These are phyloP conservation scores for Salix udensis DNA, from an alignment of 345 rosid species.

Conservation along the genomic window DNA sequence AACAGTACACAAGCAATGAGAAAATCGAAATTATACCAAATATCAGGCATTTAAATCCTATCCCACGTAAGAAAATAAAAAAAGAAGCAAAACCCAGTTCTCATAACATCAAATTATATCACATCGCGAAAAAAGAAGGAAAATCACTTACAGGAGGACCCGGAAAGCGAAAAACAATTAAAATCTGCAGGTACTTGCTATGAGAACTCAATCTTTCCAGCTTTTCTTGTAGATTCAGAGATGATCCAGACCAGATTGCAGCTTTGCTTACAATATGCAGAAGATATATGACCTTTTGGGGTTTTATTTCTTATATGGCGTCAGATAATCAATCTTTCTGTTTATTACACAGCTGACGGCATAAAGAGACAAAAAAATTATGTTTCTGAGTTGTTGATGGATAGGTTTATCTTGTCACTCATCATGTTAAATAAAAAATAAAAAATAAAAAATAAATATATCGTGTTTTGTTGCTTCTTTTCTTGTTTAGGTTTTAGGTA, in stretches of 20 bases:
- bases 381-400: not conserved
- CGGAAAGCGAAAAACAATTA: not conserved
- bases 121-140: too few species aligned
- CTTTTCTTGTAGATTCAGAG: not conserved
- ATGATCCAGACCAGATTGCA: not conserved
- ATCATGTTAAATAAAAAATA: not conserved
- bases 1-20: not conserved
- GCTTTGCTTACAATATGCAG: not conserved
- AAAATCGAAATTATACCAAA: not conserved
- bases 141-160: slow-evolving; percentile 18
- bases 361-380: not conserved
- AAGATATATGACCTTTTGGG: not conserved
- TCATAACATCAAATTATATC: not conserved
- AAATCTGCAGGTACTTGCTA: not conserved
- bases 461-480: not conserved
- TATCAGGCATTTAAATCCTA: not conserved
- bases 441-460: too few species aligned
- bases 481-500: not conserved
- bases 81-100: slow-evolving; percentile 4
- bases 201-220: not conserved
- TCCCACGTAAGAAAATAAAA: not conserved
- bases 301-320: not conserved
- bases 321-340: not conserved
- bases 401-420: not conserved
- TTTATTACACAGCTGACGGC: not conserved